Evolutionary conservation across 257 asterid genomes (phyloP), one percentile per base, ranked within the genome.

Genomic region (Oldenlandia corymbosa): DNA sequence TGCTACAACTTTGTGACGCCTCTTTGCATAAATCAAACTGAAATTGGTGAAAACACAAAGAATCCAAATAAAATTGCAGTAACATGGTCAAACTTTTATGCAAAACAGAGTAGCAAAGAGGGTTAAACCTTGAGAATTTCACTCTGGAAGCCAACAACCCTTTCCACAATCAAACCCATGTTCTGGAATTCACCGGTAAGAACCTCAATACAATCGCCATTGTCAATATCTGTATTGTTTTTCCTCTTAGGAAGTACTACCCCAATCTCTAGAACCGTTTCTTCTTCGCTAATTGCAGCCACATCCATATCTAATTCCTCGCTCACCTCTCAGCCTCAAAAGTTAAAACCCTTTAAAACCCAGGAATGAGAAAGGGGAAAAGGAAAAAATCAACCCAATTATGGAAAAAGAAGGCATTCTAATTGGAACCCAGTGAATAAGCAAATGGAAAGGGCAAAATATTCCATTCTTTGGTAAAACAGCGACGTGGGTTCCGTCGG

Each of bases 101-200:
- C 21, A 11, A 43, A 28, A 46, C 18, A 34, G 23, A 55, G 10
- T 28, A 53, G 46, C 37, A 48, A 11, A 45, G 37, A 9, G 20
- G 41, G 68, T 75, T 65, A 41, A 24, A 88, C 99, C 99, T 80
- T 85, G 60, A 92, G 65, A 74, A 85, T 82, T 67, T 87, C 96
- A 80, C 84, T 81, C 65, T 92, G 94, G 71, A 85, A 76, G 71
- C 99, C 97, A 49, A 75, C 74, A 64, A 84, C 83, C 72, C 88
- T 85, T 3, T 90, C 95, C 58, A 89, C 82, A 64, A 84, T 68
- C n/a, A 90, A 75, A 60, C 97, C 99, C 68, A 70, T 80, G 57
- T 65, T 76, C 74, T 64, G 78, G 66, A 89, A 75, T 77, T 87
- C 85, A 43, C 73, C 82, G 51, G 75, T 83, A 68, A 92, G 97